phyloP scores from a whole-genome alignment of 306 rosid genomes.

The Spatholobus suberectus region DNA sequence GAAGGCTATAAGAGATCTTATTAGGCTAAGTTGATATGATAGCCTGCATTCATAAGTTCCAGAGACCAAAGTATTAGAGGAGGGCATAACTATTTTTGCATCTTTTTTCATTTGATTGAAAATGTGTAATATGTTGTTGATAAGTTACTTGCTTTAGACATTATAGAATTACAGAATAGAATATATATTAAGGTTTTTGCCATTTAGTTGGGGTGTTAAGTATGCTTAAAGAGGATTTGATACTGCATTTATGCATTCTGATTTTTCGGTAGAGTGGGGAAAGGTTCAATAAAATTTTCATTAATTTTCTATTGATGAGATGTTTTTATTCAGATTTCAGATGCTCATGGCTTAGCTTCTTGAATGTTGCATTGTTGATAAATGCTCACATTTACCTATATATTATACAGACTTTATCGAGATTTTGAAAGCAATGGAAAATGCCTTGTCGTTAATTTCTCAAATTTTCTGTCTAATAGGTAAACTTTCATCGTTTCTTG shows the following conservation, averaged over 20 bases:
- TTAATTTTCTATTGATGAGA: neutral
- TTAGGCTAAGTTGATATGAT: neutral
- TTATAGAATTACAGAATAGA: neutral
- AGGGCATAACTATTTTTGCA: constrained; percentile 4
- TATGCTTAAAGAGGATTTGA: neutral
- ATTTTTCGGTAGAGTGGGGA: neutral
- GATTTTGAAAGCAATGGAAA: neutral
- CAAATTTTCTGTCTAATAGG: constrained; percentile 55
- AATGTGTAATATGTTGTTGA: neutral
- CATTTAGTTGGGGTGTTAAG: constrained; percentile 4
- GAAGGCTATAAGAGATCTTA: neutral
- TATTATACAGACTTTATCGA: neutral
- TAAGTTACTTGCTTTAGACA: constrained; percentile 1
- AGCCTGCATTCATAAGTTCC: neutral
- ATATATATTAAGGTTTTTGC: neutral
- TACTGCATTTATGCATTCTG: neutral
- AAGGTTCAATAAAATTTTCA: neutral
- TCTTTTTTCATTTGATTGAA: constrained; percentile 21
- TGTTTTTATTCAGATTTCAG: constrained; percentile 15
- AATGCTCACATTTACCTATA: neutral
- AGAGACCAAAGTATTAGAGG: constrained; percentile 1
- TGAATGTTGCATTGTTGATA: constrained; percentile 27
- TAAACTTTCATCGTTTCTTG: constrained; percentile 59
- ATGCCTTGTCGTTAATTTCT: constrained; percentile 27
- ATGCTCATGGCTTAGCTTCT: constrained; percentile 22